Conservation (phyloP, 306 rosid species). For the Ceratonia siliqua region DNA sequence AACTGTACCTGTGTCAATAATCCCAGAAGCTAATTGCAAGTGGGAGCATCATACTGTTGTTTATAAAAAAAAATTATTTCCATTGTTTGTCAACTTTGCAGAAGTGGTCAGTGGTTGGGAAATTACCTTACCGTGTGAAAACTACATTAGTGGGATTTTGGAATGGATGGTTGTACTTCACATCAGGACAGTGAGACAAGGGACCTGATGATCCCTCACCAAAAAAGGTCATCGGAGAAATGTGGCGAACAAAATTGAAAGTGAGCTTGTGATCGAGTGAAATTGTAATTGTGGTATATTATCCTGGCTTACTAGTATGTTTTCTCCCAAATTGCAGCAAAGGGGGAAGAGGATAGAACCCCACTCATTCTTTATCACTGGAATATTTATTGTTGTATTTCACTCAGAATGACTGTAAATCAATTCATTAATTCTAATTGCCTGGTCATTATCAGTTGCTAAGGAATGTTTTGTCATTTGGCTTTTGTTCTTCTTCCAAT, state of each 20-base stretch:
- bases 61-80: conserved; percentile 13
- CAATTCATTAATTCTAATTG: conserved; percentile 1
- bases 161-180: conserved; percentile 85
- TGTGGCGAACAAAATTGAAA: conserved; percentile 76
- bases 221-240: conserved; percentile 70
- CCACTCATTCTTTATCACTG: conserved; percentile 22
- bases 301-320: background rate
- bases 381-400: conserved; percentile 37
- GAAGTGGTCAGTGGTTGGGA: conserved; percentile 87
- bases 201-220: conserved; percentile 83
- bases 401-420: conserved; percentile 24
- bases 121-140: conserved; percentile 81
- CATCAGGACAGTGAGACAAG: conserved; percentile 86
- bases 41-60: conserved; percentile 14
- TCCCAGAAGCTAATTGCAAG: background rate
- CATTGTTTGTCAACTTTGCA: conserved; percentile 44
- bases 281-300: background rate
- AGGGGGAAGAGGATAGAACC: conserved; percentile 20
- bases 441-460: background rate
- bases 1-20: background rate
- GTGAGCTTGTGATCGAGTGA: conserved; percentile 43
- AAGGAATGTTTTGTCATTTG: background rate
- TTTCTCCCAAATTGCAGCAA: conserved; percentile 18
- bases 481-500: background rate
- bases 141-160: conserved; percentile 79